Evolutionary conservation across 1,284 basidiomycete genomes (phyloP).

Genomic region (Cutaneotrichosporon dermatis): DNA sequence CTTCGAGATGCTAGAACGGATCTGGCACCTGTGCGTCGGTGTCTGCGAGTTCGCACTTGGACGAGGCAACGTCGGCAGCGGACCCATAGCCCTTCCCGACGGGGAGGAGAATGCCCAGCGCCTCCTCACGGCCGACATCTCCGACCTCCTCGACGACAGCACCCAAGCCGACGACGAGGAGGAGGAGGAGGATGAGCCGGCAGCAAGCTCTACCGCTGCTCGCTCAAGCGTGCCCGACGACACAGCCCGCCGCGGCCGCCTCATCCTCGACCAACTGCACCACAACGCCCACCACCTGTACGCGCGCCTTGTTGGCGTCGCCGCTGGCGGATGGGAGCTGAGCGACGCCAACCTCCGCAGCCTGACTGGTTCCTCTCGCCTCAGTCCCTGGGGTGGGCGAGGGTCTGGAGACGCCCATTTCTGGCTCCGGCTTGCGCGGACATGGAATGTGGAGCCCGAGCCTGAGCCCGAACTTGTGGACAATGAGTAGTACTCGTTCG

Average conservation of each 20-base stretch:
- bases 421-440: conserved; percentile 18
- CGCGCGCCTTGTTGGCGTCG: conserved; percentile 18
- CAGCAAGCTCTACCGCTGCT: too few species aligned
- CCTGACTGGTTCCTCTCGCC: conserved; percentile 13
- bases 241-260: conserved; percentile 28
- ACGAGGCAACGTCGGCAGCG: conserved; percentile 22
- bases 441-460: conserved; percentile 20
- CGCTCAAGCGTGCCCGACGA: conserved; percentile 16
- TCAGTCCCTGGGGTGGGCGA: conserved; percentile 11
- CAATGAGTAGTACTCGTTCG: background rate
- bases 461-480: background rate
- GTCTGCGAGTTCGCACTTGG: conserved; percentile 45
- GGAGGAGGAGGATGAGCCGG: background rate
- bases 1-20: conserved; percentile 34
- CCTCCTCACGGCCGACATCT: conserved; percentile 19
- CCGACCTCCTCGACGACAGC: conserved; percentile 16
- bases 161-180: conserved; percentile 13
- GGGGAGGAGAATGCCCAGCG: conserved; percentile 35
- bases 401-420: conserved; percentile 4
- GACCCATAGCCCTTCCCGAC: conserved; percentile 25
- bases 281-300: conserved; percentile 43
- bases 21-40: conserved; percentile 40
- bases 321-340: conserved; percentile 19
- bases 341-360: conserved; percentile 13
- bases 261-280: conserved; percentile 39